Evolutionary conservation across 2,329 filamentous ascomycete species (phyloP), one percentile per base, ranked within the genome.

Genomic region (Penicillium sp.): DNA sequence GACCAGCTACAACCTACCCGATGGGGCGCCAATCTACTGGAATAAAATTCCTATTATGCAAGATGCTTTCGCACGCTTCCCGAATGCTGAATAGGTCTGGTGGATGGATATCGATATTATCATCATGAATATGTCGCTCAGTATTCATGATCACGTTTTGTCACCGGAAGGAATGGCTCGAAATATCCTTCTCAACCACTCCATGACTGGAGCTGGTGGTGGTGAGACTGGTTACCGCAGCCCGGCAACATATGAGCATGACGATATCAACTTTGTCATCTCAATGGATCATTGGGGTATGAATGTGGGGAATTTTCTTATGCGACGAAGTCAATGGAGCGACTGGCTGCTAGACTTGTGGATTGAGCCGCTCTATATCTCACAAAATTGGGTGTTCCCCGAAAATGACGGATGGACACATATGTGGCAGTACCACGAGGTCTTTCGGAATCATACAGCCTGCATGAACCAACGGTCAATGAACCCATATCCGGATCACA

Each of bases 81-180:
- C 61, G 6, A 37, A 62, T 44, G 60, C 60, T 6, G 56, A 63
- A 49, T 63, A 57, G 61, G 35, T 63, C 15, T 63, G 61, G 61
- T 63, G 61, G 57, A 45, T 60, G 53, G 61, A 57, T 26, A 53
- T 63, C 2, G 61, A 60, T n/a, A 57, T 63, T 19, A 63, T 63
- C 12, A 60, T 63, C 24, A 63, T 61, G 62, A 64, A 64, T 9
- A 62, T 60, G 60, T 57, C 59, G 6, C 60, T 65, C 26, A 54
- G 30, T 24, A 55, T 65, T 38, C 49, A 65, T 37, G 56, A 60
- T n/a, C 62, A 65, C n/a, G 45, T 59, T 10, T 42, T 64, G 9
- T 61, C 62, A 2, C 51, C 28, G 13, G 28, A 60, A 22, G 49
- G 54, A 37, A 49, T 63, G 49, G 42, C 38, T 4, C 61, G 42